These are phyloP conservation scores for Centaurea solstitialis DNA, from an alignment of 129 eudicot genomes.

Conservation along the genomic window DNA sequence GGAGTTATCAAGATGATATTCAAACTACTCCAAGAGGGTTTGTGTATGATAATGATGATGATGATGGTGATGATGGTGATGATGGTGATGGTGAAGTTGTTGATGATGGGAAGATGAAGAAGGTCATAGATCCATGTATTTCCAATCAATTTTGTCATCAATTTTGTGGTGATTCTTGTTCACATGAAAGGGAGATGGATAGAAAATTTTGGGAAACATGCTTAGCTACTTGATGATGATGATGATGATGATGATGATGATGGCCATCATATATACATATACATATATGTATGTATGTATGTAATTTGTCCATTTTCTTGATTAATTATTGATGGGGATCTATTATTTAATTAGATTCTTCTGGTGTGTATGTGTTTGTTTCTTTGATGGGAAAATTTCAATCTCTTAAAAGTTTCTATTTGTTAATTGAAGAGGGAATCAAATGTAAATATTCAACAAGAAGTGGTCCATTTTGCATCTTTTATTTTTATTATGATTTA, in stretches of 20 bases:
- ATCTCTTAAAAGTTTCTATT: background rate
- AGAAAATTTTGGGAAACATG: constrained; percentile 48
- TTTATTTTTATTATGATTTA: background rate
- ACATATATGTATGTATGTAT: background rate
- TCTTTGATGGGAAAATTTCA: constrained; percentile 13
- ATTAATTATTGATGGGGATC: background rate
- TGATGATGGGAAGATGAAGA: constrained; percentile 12
- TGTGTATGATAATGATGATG: background rate
- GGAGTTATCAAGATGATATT: background rate
- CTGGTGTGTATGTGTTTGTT: constrained; percentile 2
- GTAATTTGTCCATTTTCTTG: background rate
- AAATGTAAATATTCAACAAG: constrained; percentile 13
- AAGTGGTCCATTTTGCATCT: background rate
- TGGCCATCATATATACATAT: background rate
- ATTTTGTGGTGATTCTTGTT: constrained; percentile 31
- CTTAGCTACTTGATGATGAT: constrained; percentile 34
- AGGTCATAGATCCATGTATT: constrained; percentile 22
- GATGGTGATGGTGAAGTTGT: constrained; percentile 6
- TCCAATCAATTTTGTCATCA: constrained; percentile 16
- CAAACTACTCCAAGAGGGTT: constrained; percentile 12
- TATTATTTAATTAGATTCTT: background rate
- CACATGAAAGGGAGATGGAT: constrained; percentile 39
- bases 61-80: background rate
- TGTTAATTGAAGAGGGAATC: constrained; percentile 17
- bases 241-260: background rate